A percentile compares a stretch with the other conserved stretches of the same genome.
These are phyloP conservation scores for Cyberlindnera misumaiensis DNA, from an alignment of 805 yeast species.

Conservation along the genomic window DNA sequence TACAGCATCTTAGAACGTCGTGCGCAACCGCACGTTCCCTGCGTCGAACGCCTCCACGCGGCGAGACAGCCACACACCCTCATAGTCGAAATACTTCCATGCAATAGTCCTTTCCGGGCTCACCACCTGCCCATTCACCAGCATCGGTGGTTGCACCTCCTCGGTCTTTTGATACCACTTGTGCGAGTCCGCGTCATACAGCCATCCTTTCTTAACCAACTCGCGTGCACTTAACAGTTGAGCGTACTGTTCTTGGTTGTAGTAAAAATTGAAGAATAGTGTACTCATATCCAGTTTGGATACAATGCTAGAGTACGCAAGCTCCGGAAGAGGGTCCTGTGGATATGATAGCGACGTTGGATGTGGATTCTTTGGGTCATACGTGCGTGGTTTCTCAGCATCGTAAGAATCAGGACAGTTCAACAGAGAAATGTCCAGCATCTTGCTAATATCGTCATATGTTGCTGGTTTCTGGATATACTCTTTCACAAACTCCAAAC, in stretches of 20 bases:
- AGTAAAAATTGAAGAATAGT: conserved; percentile 86
- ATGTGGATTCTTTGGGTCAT: conserved; percentile 74
- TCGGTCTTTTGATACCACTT: conserved; percentile 79
- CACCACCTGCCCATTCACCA: conserved; percentile 24
- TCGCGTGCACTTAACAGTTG: conserved; percentile 79
- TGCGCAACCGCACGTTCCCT: conserved; percentile 15
- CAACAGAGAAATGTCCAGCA: conserved; percentile 70
- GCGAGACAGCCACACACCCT: conserved; percentile 59
- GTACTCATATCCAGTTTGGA: conserved; percentile 80
- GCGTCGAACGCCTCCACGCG: conserved; percentile 48
- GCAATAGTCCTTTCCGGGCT: conserved; percentile 37
- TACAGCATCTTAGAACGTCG: conserved; percentile 5
- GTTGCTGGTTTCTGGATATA: conserved; percentile 48
- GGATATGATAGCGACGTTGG: conserved; percentile 91
- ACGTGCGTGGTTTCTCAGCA: conserved; percentile 68
- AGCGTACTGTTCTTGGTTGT: conserved; percentile 61
- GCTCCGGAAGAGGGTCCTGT: conserved; percentile 54
- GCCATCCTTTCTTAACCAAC: conserved; percentile 76
- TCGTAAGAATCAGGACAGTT: conserved; percentile 93
- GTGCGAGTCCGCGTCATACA: conserved; percentile 59
- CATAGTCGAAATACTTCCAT: conserved; percentile 84
- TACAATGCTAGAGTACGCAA: conserved; percentile 53
- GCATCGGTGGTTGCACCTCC: conserved; percentile 22
- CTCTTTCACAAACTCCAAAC: conserved; percentile 27
- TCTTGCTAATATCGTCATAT: conserved; percentile 44